These are phyloP conservation scores for Russula sp. DNA, from an alignment of 768 basidiomycete genomes.

Conservation along the genomic window DNA sequence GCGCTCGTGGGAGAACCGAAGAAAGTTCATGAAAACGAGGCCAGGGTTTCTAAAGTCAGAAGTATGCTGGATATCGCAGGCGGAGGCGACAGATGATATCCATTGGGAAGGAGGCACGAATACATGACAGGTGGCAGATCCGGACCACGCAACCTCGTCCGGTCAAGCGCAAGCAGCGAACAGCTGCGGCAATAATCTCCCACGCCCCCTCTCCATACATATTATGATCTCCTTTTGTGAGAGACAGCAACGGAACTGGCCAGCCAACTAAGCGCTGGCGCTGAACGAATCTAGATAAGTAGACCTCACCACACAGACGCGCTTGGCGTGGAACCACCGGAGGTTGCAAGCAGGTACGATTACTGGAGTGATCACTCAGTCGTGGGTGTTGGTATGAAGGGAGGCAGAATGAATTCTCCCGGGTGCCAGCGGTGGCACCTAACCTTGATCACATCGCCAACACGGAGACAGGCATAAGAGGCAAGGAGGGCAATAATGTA, in stretches of 20 bases:
- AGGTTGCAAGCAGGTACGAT: constrained; percentile 6
- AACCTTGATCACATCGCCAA: constrained; percentile 16
- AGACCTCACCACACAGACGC: constrained; percentile 4
- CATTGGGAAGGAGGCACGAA: not conserved
- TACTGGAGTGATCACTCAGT: constrained; percentile 11
- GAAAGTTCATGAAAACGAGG: constrained; percentile 14
- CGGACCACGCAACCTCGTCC: not conserved
- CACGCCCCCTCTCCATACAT: not conserved
- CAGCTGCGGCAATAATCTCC: not conserved
- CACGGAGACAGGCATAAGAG: constrained; percentile 1
- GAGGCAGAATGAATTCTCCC: not conserved
- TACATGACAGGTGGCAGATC: constrained; percentile 4
- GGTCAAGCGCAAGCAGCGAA: not conserved
- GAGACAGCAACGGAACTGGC: not conserved
- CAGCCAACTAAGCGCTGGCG: not conserved
- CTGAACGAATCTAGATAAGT: not conserved
- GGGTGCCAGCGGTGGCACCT: constrained; percentile 11
- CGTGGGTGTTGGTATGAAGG: constrained; percentile 2
- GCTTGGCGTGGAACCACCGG: constrained; percentile 1
- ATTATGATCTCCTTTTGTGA: constrained; percentile 3
- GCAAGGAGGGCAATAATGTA: constrained; percentile 8
- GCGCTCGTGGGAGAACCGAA: constrained; percentile 13
- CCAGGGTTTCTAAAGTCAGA: constrained; percentile 10
- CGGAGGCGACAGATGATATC: not conserved
- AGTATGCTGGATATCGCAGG: constrained; percentile 7